phyloP scores from a whole-genome alignment of 345 rosid species.

The Hypericum androsaemum region DNA sequence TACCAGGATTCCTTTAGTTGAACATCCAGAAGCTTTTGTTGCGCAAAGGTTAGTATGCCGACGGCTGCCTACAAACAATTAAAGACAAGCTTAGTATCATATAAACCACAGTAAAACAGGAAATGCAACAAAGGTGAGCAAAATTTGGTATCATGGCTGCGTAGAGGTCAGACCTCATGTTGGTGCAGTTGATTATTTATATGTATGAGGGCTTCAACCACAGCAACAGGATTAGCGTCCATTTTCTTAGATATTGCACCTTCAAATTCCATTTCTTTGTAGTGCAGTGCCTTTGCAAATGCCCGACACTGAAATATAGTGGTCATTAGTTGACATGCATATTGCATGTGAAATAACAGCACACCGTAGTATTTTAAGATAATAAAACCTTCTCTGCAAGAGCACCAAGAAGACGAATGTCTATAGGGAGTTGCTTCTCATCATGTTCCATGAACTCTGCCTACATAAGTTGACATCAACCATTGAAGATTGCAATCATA shows the following conservation, averaged over 20 bases:
- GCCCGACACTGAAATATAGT: slow-evolving; percentile 65
- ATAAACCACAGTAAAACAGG: not conserved
- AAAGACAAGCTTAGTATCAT: not conserved
- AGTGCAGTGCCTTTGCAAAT: slow-evolving; percentile 96
- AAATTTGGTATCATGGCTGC: not conserved
- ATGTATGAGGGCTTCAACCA: slow-evolving; percentile 94
- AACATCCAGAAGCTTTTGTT: slow-evolving; percentile 77
- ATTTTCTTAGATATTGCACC: slow-evolving; percentile 76
- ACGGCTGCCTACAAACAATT: slow-evolving; percentile 69
- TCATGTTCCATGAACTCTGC: slow-evolving; percentile 99
- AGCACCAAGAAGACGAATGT: slow-evolving; percentile 96
- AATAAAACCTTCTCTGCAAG: slow-evolving; percentile 90
- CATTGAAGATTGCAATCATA: not conserved
- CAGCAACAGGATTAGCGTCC: slow-evolving; percentile 97
- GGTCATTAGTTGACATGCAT: not conserved
- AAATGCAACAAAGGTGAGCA: not conserved
- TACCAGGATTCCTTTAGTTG: slow-evolving; percentile 98
- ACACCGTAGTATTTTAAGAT: slow-evolving; percentile 3
- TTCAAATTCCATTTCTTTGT: slow-evolving; percentile 99
- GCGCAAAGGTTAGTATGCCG: slow-evolving; percentile 95
- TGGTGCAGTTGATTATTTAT: slow-evolving; percentile 97
- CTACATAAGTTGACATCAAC: slow-evolving; percentile 27
- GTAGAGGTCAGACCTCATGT: slow-evolving; percentile 54
- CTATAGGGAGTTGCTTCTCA: slow-evolving; percentile 97
- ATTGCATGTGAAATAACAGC: slow-evolving; percentile 5